phyloP scores from a whole-genome alignment of 2,329 filamentous ascomycete genomes.

The Cladophialophora chaetospira region DNA sequence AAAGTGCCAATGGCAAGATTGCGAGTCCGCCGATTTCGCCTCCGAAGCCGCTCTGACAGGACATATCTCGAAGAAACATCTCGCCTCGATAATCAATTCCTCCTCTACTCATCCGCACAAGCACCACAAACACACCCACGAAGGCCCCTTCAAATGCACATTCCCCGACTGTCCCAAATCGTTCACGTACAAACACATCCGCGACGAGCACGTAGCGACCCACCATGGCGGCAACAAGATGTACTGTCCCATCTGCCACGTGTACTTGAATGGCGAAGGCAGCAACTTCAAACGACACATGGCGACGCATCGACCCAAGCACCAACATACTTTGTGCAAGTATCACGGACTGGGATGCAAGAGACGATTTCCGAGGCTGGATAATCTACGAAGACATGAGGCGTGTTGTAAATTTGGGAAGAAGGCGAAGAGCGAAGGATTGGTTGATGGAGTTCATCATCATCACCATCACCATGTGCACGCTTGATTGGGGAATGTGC shows the following conservation, averaged over 20 bases:
- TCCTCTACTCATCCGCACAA: conserved; percentile 4
- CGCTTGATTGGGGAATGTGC: neutral
- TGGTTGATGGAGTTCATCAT: conserved; percentile 11
- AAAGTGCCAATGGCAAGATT: conserved; percentile 31
- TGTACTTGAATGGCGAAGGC: conserved; percentile 33
- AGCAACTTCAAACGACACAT: conserved; percentile 33
- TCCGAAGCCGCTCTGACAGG: conserved; percentile 34
- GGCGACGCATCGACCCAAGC: conserved; percentile 33
- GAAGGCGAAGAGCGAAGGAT: conserved; percentile 19
- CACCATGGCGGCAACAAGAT: conserved; percentile 31
- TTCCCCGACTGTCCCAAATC: conserved; percentile 32
- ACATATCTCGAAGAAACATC: conserved; percentile 34
- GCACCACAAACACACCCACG: conserved; percentile 8
- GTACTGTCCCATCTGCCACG: conserved; percentile 33
- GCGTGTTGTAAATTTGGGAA: conserved; percentile 35
- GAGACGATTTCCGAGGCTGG: conserved; percentile 31
- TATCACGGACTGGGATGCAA: conserved; percentile 32
- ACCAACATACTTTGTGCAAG: conserved; percentile 34
- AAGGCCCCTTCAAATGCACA: conserved; percentile 32
- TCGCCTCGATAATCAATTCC: conserved; percentile 25
- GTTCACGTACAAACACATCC: conserved; percentile 35
- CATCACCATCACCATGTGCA: conserved; percentile 24
- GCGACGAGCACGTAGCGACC: conserved; percentile 31
- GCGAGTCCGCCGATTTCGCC: conserved; percentile 30
- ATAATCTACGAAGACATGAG: conserved; percentile 33